Conservation (phyloP, 2,329 filamentous ascomycete genomes). For the Ophiocordyceps australis region DNA sequence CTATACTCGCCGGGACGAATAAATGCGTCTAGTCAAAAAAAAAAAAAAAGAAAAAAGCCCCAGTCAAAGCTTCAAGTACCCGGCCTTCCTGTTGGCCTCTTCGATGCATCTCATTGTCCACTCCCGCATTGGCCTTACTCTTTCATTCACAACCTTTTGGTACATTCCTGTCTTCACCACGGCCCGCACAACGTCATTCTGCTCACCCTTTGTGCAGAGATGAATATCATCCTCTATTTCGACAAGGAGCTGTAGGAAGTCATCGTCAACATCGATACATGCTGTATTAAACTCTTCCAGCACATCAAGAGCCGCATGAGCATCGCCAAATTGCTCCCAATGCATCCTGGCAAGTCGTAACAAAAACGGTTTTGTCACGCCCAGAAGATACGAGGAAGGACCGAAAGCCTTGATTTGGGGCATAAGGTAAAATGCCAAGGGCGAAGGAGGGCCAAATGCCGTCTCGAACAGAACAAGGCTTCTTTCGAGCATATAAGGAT, state of each 20-base stretch:
- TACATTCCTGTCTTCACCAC: conserved; percentile 18
- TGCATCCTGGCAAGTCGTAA: conserved; percentile 43
- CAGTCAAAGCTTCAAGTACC: too few species aligned
- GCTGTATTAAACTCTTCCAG: conserved; percentile 48
- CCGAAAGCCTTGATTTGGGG: conserved; percentile 51
- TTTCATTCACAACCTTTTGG: conserved; percentile 9
- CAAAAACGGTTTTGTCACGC: conserved; percentile 52
- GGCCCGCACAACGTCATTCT: conserved; percentile 19
- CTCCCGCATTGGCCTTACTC: conserved; percentile 9
- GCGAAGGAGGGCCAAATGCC: conserved; percentile 38
- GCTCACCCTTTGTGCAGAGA: conserved; percentile 15
- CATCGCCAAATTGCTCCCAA: conserved; percentile 43
- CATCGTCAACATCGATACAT: conserved; percentile 36
- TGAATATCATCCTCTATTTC: conserved; percentile 15
- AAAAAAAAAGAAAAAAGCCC: too few species aligned
- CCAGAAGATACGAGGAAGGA: conserved; percentile 52
- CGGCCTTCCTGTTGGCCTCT: too few species aligned
- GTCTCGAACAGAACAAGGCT: conserved; percentile 38
- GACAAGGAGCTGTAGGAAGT: conserved; percentile 9
- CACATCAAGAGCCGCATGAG: conserved; percentile 31
- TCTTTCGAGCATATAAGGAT: conserved; percentile 39
- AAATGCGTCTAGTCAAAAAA: too few species aligned
- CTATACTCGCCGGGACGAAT: too few species aligned
- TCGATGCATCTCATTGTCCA: too few species aligned
- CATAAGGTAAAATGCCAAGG: conserved; percentile 40